phyloP scores from a whole-genome alignment of 1,139 yeast species.

The Meyerozyma elateridarum region DNA sequence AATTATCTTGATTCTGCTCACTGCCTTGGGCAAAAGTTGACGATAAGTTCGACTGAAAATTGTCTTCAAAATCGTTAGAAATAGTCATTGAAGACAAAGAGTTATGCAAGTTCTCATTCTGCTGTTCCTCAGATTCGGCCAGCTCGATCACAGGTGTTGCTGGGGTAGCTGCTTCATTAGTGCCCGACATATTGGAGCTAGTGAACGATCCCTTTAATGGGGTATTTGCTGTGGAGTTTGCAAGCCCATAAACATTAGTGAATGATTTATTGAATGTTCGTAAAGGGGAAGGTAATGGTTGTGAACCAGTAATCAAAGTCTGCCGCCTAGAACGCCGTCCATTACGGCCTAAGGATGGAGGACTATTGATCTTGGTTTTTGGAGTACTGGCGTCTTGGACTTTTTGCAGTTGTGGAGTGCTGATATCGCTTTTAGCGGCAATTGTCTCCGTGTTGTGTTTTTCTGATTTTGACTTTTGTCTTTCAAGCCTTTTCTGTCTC shows the following conservation, averaged over 20 bases:
- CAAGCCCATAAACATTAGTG: conserved; percentile 34
- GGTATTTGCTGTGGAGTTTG: conserved; percentile 39
- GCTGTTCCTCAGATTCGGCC: conserved; percentile 7
- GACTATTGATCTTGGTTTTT: conserved; percentile 11
- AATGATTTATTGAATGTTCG: conserved; percentile 41
- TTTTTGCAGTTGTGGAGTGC: conserved; percentile 4
- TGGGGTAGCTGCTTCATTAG: background rate
- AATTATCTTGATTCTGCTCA: conserved; percentile 6
- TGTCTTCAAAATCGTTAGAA: conserved; percentile 20
- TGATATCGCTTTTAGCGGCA: conserved; percentile 6
- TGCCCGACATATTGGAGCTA: conserved; percentile 4
- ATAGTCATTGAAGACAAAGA: conserved; percentile 44
- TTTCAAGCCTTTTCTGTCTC: conserved; percentile 34
- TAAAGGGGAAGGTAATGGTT: conserved; percentile 79
- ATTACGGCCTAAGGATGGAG: conserved; percentile 41
- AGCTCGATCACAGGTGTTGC: conserved; percentile 2
- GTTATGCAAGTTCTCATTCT: conserved; percentile 26
- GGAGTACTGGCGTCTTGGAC: conserved; percentile 2
- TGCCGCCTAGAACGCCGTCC: conserved; percentile 64
- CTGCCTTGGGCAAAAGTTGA: background rate
- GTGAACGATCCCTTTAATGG: conserved; percentile 20
- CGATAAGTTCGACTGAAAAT: conserved; percentile 1
- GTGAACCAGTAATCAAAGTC: conserved; percentile 79
- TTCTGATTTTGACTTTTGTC: conserved; percentile 19
- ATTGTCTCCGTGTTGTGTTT: conserved; percentile 5